Evolutionary conservation across 352 stramenopile species (phyloP).

Genomic region (Bremia lactucae): DNA sequence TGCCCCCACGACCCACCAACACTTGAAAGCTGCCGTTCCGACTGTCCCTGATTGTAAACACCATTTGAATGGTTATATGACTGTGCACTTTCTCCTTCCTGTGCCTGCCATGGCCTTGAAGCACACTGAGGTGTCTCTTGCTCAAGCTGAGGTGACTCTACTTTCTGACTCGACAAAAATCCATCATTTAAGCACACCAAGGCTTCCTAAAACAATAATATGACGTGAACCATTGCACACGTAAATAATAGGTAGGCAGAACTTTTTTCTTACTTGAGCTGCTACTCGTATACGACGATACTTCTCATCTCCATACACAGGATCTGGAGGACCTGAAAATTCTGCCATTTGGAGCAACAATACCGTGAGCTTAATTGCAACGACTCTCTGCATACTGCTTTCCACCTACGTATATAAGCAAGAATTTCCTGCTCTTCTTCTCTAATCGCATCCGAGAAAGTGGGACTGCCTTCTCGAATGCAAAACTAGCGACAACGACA

Average conservation of each 20-base stretch:
- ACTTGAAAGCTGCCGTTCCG: constrained; percentile 16
- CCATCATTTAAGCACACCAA: constrained; percentile 71
- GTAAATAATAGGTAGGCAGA: constrained; percentile 4
- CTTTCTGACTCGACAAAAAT: constrained; percentile 38
- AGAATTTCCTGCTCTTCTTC: constrained; percentile 64
- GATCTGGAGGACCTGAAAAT: constrained; percentile 61
- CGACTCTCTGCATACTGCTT: background rate
- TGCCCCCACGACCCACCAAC: constrained; percentile 43
- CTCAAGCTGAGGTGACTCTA: constrained; percentile 5
- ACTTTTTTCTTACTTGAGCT: constrained; percentile 31
- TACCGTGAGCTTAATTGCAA: no score
- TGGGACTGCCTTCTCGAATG: constrained; percentile 51
- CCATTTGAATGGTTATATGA: constrained; percentile 13
- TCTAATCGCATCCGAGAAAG: constrained; percentile 47
- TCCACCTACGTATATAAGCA: constrained; percentile 55
- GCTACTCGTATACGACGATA: constrained; percentile 77
- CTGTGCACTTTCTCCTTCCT: constrained; percentile 9
- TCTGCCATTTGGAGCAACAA: constrained; percentile 33
- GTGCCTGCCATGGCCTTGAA: constrained; percentile 16
- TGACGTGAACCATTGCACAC: constrained; percentile 4
- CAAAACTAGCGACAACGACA: constrained; percentile 43
- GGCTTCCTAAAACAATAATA: constrained; percentile 39
- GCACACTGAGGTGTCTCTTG: constrained; percentile 10
- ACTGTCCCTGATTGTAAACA: constrained; percentile 13
- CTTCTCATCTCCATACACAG: constrained; percentile 73